These are phyloP conservation scores for Nidularia pulvinata DNA, from an alignment of 768 basidiomycete species.

Conservation along the genomic window DNA sequence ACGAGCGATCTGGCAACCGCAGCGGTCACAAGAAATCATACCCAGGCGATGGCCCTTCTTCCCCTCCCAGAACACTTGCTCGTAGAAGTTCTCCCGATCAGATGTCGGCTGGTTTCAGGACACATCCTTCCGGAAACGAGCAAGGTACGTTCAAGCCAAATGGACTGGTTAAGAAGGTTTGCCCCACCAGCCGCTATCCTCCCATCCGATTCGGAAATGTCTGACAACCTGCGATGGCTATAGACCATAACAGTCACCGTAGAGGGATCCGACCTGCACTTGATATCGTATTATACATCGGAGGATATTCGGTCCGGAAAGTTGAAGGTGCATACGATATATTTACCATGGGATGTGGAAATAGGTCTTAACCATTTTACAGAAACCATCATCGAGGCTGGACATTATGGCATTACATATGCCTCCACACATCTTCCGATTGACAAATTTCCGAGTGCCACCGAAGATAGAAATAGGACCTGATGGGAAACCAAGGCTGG, in stretches of 20 bases:
- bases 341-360: constrained; percentile 1
- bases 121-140: constrained; percentile 29
- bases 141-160: constrained; percentile 65
- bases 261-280: constrained; percentile 78
- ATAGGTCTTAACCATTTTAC: constrained; percentile 3
- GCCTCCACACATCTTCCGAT: constrained; percentile 74
- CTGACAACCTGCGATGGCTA: not conserved
- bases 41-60: constrained; percentile 48
- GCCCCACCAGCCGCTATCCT: constrained; percentile 3
- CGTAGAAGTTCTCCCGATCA: constrained; percentile 42
- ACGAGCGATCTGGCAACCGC: constrained; percentile 62
- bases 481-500: constrained; percentile 65
- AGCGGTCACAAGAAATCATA: constrained; percentile 48
- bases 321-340: constrained; percentile 39
- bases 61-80: constrained; percentile 29
- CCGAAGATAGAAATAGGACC: constrained; percentile 76
- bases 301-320: constrained; percentile 74
- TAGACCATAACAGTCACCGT: constrained; percentile 88
- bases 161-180: constrained; percentile 83
- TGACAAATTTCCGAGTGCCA: constrained; percentile 83
- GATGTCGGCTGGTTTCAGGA: constrained; percentile 25
- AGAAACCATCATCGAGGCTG: constrained; percentile 65
- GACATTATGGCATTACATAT: constrained; percentile 77
- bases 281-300: constrained; percentile 83
- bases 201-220: too few species aligned